Evolutionary conservation across 306 rosid species (phyloP).

Genomic region (Corylus americana): DNA sequence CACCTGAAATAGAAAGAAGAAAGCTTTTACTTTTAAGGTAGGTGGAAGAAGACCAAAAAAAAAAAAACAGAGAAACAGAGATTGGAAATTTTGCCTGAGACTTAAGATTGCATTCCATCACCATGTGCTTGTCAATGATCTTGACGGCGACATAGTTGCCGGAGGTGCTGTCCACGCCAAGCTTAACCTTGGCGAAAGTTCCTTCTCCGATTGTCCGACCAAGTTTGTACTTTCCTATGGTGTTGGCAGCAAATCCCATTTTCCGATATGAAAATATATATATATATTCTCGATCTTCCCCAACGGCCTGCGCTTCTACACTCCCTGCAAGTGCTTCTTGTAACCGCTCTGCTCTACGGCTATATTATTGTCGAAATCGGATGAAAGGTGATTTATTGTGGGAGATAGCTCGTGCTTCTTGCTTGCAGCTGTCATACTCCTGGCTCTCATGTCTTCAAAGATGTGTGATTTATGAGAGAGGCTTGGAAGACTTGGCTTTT

Average conservation of each 20-base stretch:
- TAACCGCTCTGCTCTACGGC: background rate
- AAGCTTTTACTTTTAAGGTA: background rate
- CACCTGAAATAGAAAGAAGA: slow-evolving; percentile 51
- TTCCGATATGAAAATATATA: background rate
- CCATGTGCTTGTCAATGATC: slow-evolving; percentile 73
- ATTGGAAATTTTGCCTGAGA: slow-evolving; percentile 51
- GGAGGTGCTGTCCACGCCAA: slow-evolving; percentile 43
- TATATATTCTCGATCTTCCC: background rate
- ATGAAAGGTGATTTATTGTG: background rate
- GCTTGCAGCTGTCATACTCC: background rate
- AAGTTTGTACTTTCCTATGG: slow-evolving; percentile 58
- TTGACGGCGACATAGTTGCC: slow-evolving; percentile 63
- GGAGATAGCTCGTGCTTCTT: background rate
- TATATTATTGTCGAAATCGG: background rate
- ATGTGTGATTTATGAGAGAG: background rate
- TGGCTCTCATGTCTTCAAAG: background rate
- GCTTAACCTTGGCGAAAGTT: slow-evolving; percentile 78
- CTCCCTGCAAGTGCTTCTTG: background rate
- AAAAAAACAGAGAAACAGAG: slow-evolving; percentile 1
- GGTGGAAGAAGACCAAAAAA: no score
- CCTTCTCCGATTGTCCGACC: slow-evolving; percentile 80
- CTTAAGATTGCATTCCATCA: slow-evolving; percentile 58
- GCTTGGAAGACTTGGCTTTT: background rate
- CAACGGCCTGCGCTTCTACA: background rate
- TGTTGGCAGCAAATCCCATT: slow-evolving; percentile 55